Base-by-base conservation (phyloP, 768 basidiomycete genomes). In the Tulasnella sp. region DNA sequence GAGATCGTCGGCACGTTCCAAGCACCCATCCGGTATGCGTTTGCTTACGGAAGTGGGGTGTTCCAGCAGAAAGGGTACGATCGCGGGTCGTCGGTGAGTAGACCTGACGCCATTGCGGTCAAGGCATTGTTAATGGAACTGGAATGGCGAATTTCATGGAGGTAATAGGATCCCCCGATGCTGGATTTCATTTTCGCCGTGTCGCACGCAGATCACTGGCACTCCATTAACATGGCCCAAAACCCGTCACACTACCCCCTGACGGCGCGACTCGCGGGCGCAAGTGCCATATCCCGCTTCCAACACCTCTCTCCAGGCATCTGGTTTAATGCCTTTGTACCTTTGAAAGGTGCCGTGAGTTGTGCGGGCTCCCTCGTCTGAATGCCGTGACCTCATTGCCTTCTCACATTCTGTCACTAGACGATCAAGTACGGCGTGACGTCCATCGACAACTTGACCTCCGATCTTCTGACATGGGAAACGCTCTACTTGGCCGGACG, bases 101-200 rank as follows among this genome's bases (percentile, higher is more conserved):
- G 21, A 1, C 11, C n/a, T 1, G 7, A 17, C 9, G 41, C n/a
- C n/a, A n/a, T n/a, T n/a, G n/a, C n/a, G 31, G 3, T 5, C 57
- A 63, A 45, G 56, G 59, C 21, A 51, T 59, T 15, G 58, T 59
- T 62, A 64, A 59, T 60, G 67, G 32, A 61, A 69, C 59, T 63
- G 62, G 46, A 65, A 66, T 19, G 69, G 72, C 21, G 45, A 21
- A 12, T 6, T 6, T n/a, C 21, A 11, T 34, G 25, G n/a, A 36
- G 21, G 25, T 46, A 25, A 12, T 46, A 71, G 65, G 65, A 72
- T 17, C 65, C 69, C 40, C 92, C 92, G 0, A 88, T 98, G 86
- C 78, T 97, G 19, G 96, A 99, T 70, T 96, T 98, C 65, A 79
- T 99, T 69, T 89, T 99, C 67, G 93, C 92, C 0, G 94, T 97